Evolutionary conservation across 306 rosid genomes (phyloP), one percentile per base, ranked within the genome.

Genomic region (Alnus rubra): DNA sequence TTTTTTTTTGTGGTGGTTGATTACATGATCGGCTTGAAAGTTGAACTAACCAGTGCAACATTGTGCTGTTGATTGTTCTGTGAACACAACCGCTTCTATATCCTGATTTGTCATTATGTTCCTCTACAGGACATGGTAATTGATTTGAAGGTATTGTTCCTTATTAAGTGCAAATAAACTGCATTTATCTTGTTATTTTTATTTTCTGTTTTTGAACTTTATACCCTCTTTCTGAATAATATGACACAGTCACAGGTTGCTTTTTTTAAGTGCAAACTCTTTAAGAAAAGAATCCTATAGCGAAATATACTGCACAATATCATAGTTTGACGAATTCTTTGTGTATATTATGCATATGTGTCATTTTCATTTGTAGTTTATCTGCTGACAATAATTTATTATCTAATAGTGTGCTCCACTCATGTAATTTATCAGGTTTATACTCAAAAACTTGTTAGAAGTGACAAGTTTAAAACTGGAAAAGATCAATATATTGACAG

Each of bases 391-490:
- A 50, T 49, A 63, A 64, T 37, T 54, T 42, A 18, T 14, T 74
- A 51, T 54, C 76, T 83, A 15, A 54, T 13, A 11, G 13, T 35
- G 23, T 80, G 31, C 30, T 82, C 77, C 55, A 35, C 78, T 18
- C 83, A 74, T 87, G 79, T 77, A 44, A 53, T 80, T 73, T 77
- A 50, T 3, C 72, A 95, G 99, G 90, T 95, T 1, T 95, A 88
- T 75, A 82, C 87, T 30, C 86, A 83, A 54, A 78, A 59, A 56
- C 81, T 88, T 65, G 84, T 84, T 14, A 82, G 89, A 2, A 93
- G 98, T 44, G 98, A 95, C 82, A 93, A 95, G 67, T 92, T 95
- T 37, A 95, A 95, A 86, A 91, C 98, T 3, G 98, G 99, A 31
- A 79, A 84, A 67, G 96, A 88, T 48, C 85, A 89, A 56, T 82